Percentiles rank a stretch among this genome's conserved stretches.
Evolutionary conservation across 441 rosid species (phyloP).

Genomic region (Biscutella laevigata): DNA sequence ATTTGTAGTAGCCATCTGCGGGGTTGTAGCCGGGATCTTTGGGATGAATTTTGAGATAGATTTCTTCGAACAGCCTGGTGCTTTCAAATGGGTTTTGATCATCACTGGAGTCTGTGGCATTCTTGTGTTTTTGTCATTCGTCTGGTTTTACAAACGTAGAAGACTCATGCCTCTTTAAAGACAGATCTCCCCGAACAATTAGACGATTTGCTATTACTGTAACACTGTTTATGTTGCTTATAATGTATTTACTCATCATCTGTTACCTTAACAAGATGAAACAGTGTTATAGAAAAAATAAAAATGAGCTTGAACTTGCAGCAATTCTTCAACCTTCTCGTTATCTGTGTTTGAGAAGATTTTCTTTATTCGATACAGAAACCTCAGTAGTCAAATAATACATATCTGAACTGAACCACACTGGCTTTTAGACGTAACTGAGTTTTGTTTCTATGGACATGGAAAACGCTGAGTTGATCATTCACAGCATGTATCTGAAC

Average conservation of each 20-base stretch:
- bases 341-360: neutral
- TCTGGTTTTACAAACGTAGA: constrained; percentile 84
- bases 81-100: constrained; percentile 83
- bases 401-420: neutral
- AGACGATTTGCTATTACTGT: neutral
- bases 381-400: constrained; percentile 5
- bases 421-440: constrained; percentile 2
- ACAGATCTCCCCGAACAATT: constrained; percentile 7
- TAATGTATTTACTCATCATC: neutral
- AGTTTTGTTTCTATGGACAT: constrained; percentile 12
- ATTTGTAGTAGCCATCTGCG: constrained; percentile 92
- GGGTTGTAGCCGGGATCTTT: constrained; percentile 92
- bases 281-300: neutral
- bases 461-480: neutral
- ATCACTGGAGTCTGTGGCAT: constrained; percentile 60
- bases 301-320: neutral
- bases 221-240: constrained; percentile 7
- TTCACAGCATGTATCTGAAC: neutral
- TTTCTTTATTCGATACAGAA: constrained; percentile 7
- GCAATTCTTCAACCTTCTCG: neutral
- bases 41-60: constrained; percentile 82
- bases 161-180: constrained; percentile 80
- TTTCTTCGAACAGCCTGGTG: constrained; percentile 51
- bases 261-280: neutral
- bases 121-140: constrained; percentile 58